A percentile compares a stretch with the other conserved stretches of the same genome.
Conservation (phyloP, 208 protist genomes). For the Wallacemonas sp. region DNA sequence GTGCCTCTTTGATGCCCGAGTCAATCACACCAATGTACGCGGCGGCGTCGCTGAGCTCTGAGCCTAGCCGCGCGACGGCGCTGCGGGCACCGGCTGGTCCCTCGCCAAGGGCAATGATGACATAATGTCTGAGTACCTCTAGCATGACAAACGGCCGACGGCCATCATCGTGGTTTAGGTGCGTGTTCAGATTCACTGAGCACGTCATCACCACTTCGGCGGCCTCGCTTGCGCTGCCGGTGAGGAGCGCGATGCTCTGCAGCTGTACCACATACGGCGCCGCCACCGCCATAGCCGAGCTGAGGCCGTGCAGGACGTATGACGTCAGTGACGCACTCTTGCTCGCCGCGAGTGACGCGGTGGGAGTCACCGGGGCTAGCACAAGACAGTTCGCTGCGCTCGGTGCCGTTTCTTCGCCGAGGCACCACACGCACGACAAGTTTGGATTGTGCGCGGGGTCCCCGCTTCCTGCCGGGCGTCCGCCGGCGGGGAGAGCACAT, state of each 20-base stretch:
- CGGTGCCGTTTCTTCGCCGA: not conserved
- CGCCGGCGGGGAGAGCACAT: not conserved
- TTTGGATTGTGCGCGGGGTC: not conserved
- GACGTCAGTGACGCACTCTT: not conserved
- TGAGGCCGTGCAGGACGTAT: not conserved
- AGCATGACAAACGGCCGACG: slow-evolving; percentile 8
- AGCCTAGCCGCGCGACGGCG: not conserved
- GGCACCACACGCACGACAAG: not conserved
- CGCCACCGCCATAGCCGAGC: not conserved
- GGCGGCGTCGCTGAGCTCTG: not conserved
- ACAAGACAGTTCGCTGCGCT: not conserved
- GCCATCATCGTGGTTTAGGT: not conserved
- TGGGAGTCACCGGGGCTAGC: not conserved
- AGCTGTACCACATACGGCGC: not conserved
- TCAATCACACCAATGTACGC: slow-evolving; percentile 9
- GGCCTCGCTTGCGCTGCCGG: not conserved
- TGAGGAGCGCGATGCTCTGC: not conserved
- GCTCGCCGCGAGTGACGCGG: not conserved
- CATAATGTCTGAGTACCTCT: slow-evolving; percentile 21
- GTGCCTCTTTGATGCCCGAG: slow-evolving; percentile 7
- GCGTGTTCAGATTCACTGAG: not conserved
- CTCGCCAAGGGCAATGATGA: slow-evolving; percentile 10
- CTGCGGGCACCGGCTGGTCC: slow-evolving; percentile 3
- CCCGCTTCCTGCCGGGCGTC: not conserved
- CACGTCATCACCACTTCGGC: not conserved